Conservation (phyloP, 2,329 filamentous ascomycete genomes). For the Arthrobotrys pseudoclavata region DNA sequence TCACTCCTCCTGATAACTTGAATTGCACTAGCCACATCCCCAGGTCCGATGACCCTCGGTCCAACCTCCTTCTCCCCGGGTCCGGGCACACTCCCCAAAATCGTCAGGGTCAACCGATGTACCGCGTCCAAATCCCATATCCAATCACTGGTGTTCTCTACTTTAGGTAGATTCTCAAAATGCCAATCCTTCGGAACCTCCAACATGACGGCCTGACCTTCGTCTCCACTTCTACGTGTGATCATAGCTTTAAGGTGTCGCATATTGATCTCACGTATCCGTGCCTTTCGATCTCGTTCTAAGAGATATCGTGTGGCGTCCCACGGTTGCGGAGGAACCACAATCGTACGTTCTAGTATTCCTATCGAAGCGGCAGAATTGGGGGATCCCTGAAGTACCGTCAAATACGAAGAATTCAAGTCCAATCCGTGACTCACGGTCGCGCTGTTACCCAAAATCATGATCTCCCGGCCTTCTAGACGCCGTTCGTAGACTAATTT, state of each 20-base stretch:
- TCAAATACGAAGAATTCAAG: constrained; percentile 67
- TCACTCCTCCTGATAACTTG: constrained; percentile 28
- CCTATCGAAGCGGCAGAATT: constrained; percentile 63
- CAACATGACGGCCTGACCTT: constrained; percentile 62
- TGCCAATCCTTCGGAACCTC: constrained; percentile 65
- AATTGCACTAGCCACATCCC: constrained; percentile 38
- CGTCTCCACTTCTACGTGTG: constrained; percentile 66
- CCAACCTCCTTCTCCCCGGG: constrained; percentile 64
- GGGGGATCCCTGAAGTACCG: constrained; percentile 68
- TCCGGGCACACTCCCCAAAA: constrained; percentile 29
- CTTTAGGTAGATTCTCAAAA: constrained; percentile 61
- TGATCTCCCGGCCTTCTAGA: constrained; percentile 77
- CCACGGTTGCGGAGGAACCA: constrained; percentile 70
- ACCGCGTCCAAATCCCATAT: constrained; percentile 74
- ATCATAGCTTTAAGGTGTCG: constrained; percentile 77
- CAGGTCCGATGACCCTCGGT: constrained; percentile 45
- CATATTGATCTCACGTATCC: constrained; percentile 73
- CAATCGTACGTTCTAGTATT: constrained; percentile 69
- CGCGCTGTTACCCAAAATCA: constrained; percentile 83
- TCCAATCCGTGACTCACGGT: constrained; percentile 63
- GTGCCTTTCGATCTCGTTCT: constrained; percentile 69
- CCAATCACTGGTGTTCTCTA: constrained; percentile 65
- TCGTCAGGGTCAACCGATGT: constrained; percentile 69
- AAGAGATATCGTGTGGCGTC: constrained; percentile 67
- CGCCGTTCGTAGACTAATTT: constrained; percentile 79